Evolutionary conservation across 352 stramenopile genomes (phyloP).

Genomic region (Globisporangium solare): DNA sequence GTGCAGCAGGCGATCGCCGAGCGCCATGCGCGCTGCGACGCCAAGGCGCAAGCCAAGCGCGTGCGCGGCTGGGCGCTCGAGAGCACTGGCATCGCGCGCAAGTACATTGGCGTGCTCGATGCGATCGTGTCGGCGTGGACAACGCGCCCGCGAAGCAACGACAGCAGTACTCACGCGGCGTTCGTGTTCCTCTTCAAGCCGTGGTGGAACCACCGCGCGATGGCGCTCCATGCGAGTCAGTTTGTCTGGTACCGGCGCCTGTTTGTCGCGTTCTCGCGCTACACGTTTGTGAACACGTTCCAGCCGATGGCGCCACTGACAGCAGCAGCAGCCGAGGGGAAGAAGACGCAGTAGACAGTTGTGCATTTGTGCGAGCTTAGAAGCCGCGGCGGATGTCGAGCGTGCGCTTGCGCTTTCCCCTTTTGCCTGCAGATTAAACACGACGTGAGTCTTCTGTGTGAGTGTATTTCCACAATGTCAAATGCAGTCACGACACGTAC

Average conservation of each 20-base stretch:
- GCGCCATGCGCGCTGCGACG: conserved; percentile 35
- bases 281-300: conserved; percentile 94
- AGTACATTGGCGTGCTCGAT: conserved; percentile 87
- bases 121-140: conserved; percentile 42
- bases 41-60: conserved; percentile 4
- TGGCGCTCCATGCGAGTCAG: conserved; percentile 91
- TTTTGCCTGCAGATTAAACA: conserved; percentile 1
- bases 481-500: conserved; percentile 7
- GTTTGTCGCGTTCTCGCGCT: conserved; percentile 94
- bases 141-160: not conserved
- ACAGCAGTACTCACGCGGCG: conserved; percentile 15
- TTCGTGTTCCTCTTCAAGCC: conserved; percentile 61
- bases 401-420: conserved; percentile 34
- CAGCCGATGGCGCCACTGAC: conserved; percentile 20
- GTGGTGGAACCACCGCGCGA: conserved; percentile 86
- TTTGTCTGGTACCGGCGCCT: conserved; percentile 97
- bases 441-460: not conserved
- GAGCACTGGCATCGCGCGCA: conserved; percentile 74
- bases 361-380: conserved; percentile 16
- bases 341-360: conserved; percentile 36
- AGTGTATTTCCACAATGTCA: too few relatives aligned
- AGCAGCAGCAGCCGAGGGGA: conserved; percentile 17
- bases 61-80: conserved; percentile 62
- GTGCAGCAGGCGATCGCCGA: conserved; percentile 44
- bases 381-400: conserved; percentile 40